phyloP scores from a whole-genome alignment of 225 moss, liverwort and hornwort genomes.

The Climacium dendroides region DNA sequence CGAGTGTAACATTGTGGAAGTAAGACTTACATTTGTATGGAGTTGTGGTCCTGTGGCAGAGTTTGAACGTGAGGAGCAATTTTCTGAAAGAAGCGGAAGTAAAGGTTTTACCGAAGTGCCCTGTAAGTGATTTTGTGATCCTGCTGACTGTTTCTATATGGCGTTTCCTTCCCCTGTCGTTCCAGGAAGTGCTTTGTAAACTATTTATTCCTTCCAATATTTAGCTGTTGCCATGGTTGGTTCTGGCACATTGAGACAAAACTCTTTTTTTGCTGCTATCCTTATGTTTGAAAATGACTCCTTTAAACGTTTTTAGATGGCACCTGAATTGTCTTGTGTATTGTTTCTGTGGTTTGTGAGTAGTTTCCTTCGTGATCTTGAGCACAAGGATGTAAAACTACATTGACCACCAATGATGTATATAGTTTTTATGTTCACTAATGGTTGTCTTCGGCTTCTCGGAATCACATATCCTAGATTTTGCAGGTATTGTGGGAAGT shows the following conservation, averaged over 20 bases:
- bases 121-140: slow-evolving; percentile 29
- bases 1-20: neutral
- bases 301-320: neutral
- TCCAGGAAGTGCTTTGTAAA: neutral
- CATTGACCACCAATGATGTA: neutral
- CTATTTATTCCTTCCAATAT: neutral
- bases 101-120: slow-evolving; percentile 49
- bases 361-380: neutral
- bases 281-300: neutral
- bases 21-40: neutral
- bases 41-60: slow-evolving; percentile 29
- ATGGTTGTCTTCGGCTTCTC: neutral
- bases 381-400: neutral
- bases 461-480: neutral
- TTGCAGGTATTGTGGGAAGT: slow-evolving; percentile 84
- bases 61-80: slow-evolving; percentile 71
- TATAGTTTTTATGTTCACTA: neutral
- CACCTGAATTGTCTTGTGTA: neutral
- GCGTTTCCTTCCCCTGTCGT: neutral
- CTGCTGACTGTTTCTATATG: neutral
- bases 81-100: slow-evolving; percentile 51
- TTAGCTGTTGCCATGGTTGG: neutral
- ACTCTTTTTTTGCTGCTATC: neutral
- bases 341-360: neutral
- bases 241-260: neutral